Conservation (phyloP, 2,329 filamentous ascomycete genomes). For the Alternaria gaisen region DNA sequence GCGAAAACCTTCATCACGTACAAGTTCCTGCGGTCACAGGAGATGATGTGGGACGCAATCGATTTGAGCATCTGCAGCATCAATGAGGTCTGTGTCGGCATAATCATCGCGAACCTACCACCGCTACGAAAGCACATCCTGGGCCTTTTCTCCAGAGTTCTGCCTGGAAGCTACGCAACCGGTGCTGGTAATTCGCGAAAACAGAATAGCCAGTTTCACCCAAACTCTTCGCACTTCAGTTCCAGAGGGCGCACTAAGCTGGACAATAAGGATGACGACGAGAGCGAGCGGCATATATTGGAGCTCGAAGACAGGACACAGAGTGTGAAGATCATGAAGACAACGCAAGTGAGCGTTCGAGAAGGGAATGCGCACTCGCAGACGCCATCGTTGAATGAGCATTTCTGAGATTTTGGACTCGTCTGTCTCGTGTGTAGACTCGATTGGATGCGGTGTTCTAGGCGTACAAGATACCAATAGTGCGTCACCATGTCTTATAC, state of each 20-base stretch:
- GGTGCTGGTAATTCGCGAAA: not conserved
- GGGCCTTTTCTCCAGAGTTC: not conserved
- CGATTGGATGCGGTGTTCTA: not conserved
- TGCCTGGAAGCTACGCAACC: constrained; percentile 2
- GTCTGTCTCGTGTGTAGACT: not conserved
- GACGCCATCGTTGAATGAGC: not conserved
- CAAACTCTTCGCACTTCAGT: not conserved
- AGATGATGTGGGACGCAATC: constrained; percentile 21
- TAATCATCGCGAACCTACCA: constrained; percentile 25
- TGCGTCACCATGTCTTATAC: not conserved
- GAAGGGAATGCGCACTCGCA: constrained; percentile 3
- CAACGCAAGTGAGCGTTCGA: constrained; percentile 9
- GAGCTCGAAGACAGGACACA: constrained; percentile 14
- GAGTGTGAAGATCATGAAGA: constrained; percentile 9
- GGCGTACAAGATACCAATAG: not conserved
- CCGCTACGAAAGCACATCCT: constrained; percentile 20
- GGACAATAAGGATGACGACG: constrained; percentile 3
- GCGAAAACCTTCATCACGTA: constrained; percentile 15
- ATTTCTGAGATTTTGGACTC: not conserved
- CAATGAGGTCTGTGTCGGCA: constrained; percentile 25
- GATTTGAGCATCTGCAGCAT: constrained; percentile 22
- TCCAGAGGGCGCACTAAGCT: constrained; percentile 2
- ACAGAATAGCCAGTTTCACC: not conserved
- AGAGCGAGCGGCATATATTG: constrained; percentile 16
- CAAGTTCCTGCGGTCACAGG: constrained; percentile 10